Evolutionary conservation across 2,329 filamentous ascomycete species (phyloP).

Genomic region (Alternaria sp.): DNA sequence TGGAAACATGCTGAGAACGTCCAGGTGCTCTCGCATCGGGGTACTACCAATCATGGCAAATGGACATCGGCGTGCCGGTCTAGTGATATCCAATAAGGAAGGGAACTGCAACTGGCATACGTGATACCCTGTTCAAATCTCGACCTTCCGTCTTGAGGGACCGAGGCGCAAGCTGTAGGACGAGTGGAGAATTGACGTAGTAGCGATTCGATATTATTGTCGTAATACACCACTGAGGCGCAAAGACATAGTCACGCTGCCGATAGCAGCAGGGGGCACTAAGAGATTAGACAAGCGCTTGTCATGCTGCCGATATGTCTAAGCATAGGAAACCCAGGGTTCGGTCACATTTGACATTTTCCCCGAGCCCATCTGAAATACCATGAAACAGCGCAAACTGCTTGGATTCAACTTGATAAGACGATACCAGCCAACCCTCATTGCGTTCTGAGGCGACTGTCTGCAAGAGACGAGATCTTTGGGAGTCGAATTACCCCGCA

Average conservation of each 20-base stretch:
- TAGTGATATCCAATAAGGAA: constrained; percentile 18
- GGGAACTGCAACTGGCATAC: constrained; percentile 18
- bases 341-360: background rate
- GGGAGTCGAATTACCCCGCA: constrained; percentile 32
- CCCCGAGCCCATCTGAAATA: background rate
- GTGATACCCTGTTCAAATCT: constrained; percentile 10
- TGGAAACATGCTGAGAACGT: constrained; percentile 23
- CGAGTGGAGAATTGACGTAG: constrained; percentile 15
- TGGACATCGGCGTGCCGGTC: constrained; percentile 6
- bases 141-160: constrained; percentile 31
- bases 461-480: background rate
- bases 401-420: background rate
- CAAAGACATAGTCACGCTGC: constrained; percentile 13
- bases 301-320: constrained; percentile 19
- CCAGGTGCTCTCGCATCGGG: constrained; percentile 8
- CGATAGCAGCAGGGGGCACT: constrained; percentile 11
- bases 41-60: constrained; percentile 11
- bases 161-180: constrained; percentile 11
- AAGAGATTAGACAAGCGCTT: constrained; percentile 15
- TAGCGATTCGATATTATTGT: constrained; percentile 12
- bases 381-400: background rate
- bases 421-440: background rate
- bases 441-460: background rate
- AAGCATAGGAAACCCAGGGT: constrained; percentile 13
- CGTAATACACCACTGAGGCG: constrained; percentile 17